Evolutionary conservation across 225 moss, liverwort and hornwort species (phyloP), one percentile per base, ranked within the genome.

Genomic region (Asterella californica): DNA sequence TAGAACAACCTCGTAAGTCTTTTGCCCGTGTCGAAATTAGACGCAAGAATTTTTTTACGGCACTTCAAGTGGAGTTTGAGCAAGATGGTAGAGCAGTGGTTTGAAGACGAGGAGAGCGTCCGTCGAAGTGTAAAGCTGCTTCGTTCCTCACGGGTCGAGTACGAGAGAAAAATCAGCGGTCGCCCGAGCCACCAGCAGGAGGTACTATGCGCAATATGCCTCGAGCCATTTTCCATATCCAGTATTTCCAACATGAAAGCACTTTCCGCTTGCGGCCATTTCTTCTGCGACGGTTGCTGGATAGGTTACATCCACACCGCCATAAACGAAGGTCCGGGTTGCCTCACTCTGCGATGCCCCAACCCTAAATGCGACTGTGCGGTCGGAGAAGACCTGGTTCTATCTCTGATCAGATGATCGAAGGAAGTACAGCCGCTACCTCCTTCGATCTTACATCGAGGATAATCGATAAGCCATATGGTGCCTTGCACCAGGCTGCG

Each of bases 401-500:
- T 90, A 80, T 85, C 90, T 37, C 80, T 96, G 83, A 94, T 96
- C 65, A 17, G 49, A 2, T 21, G 96, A 96, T 83, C 87, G 85
- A 76, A 83, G 75, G 42, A 96, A 94, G 87, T 94, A 94, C 74
- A 90, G 80, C 33, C 90, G 94, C 68, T 96, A 94, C 67, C 89
- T 96, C 12, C 88, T 96, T 66, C 88, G 96, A 83, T 94, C 96
- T 19, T 96, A 89, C 77, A 90, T 96, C 14, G 96, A 96, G 80
- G 93, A 96, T 79, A 96, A 96, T 77, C 90, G 92, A 72, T 92
- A 91, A 83, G 96, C 82, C 33, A 96, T 94, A 87, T 96, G 96
- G 96, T 96, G 96, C 86, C 96, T 94, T 57, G 96, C 94, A 19
- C 96, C 96, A 52, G 94, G 94, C 66, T 96, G 96, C 79, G 96